A percentile compares a stretch with the other conserved stretches of the same genome.
Evolutionary conservation across 2,329 filamentous ascomycete genomes (phyloP).

Genomic region (Neofusicoccum ribis): DNA sequence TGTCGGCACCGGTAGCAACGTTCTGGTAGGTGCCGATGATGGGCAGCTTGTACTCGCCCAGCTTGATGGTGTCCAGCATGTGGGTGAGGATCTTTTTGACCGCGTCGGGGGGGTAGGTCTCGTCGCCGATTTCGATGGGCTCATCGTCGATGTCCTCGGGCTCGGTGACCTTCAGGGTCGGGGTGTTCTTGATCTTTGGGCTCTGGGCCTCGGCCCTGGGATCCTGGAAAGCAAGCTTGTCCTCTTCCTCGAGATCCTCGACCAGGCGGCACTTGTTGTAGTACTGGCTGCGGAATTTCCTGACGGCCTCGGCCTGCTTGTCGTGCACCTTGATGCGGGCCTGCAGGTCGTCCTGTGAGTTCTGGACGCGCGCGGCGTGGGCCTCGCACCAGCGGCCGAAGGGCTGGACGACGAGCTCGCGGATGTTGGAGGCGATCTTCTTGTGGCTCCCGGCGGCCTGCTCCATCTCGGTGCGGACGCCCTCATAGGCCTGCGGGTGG

Average conservation of each 20-base stretch:
- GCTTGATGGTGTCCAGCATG: slow-evolving; percentile 81
- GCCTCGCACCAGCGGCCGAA: slow-evolving; percentile 96
- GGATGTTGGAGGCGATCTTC: slow-evolving; percentile 95
- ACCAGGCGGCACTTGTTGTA: slow-evolving; percentile 98
- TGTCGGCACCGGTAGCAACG: slow-evolving; percentile 86
- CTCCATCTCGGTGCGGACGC: slow-evolving; percentile 88
- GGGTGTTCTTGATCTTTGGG: slow-evolving; percentile 58
- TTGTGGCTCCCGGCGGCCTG: slow-evolving; percentile 86
- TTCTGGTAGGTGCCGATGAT: slow-evolving; percentile 95
- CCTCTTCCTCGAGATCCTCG: slow-evolving; percentile 96
- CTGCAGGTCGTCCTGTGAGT: slow-evolving; percentile 93
- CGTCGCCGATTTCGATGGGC: slow-evolving; percentile 85
- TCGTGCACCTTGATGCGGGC: slow-evolving; percentile 88
- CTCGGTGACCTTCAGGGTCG: slow-evolving; percentile 84
- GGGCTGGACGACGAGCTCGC: slow-evolving; percentile 90
- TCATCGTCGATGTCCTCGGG: slow-evolving; percentile 70
- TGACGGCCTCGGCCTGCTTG: slow-evolving; percentile 83
- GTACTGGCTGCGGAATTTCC: slow-evolving; percentile 92
- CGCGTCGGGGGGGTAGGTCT: slow-evolving; percentile 80
- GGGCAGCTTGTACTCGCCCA: slow-evolving; percentile 90
- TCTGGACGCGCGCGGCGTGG: slow-evolving; percentile 85
- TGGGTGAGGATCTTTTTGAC: slow-evolving; percentile 86
- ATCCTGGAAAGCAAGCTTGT: slow-evolving; percentile 95
- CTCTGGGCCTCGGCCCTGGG: slow-evolving; percentile 59
- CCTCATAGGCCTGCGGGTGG: slow-evolving; percentile 76